These are phyloP conservation scores for Trichoderma breve DNA, from an alignment of 2,329 filamentous ascomycete species.

Conservation along the genomic window DNA sequence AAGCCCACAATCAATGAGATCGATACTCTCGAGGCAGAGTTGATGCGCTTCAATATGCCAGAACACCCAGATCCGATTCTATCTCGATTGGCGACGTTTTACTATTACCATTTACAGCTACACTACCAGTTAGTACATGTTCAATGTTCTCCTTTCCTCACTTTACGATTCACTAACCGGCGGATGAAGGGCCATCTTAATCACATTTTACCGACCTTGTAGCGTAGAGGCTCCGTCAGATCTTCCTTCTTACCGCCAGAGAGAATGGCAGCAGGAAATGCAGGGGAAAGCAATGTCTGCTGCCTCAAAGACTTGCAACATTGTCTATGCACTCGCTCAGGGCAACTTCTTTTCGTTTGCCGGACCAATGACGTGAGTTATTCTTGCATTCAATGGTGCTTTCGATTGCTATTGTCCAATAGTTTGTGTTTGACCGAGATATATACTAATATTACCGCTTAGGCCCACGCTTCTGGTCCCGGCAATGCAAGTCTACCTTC, in stretches of 20 bases:
- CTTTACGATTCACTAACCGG: background rate
- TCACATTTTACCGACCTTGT: slow-evolving; percentile 6
- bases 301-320: slow-evolving; percentile 15
- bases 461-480: slow-evolving; percentile 3
- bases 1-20: background rate
- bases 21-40: background rate
- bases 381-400: background rate
- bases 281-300: slow-evolving; percentile 11
- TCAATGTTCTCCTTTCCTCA: too few relatives aligned
- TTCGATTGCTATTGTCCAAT: too few relatives aligned
- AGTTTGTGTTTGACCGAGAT: background rate
- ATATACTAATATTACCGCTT: background rate
- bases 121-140: background rate
- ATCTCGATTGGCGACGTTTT: slow-evolving; percentile 5
- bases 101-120: slow-evolving; percentile 9
- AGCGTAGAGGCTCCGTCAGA: slow-evolving; percentile 6
- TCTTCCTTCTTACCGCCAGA: slow-evolving; percentile 1
- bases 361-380: slow-evolving; percentile 10
- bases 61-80: slow-evolving; percentile 4
- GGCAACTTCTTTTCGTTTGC: slow-evolving; percentile 7
- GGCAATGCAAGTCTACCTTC: slow-evolving; percentile 15
- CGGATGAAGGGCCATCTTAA: background rate
- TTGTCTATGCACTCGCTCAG: slow-evolving; percentile 11
- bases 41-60: background rate
- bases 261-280: slow-evolving; percentile 15